Evolutionary conservation across 768 basidiomycete genomes (phyloP).

Genomic region (Piloderma croceum): DNA sequence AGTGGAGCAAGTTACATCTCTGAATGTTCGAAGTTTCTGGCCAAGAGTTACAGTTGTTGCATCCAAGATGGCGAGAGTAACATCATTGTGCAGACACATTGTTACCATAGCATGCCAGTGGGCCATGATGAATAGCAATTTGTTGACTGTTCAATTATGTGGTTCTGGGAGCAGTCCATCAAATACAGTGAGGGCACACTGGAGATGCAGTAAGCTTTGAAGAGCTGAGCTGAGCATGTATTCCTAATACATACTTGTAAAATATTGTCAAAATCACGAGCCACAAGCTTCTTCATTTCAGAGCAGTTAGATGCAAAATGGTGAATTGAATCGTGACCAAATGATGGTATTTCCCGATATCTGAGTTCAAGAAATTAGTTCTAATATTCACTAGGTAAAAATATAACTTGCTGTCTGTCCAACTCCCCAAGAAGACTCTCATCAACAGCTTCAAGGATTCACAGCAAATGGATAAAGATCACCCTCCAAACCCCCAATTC

Average conservation of each 20-base stretch:
- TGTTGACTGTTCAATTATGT: constrained; percentile 18
- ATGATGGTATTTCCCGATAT: constrained; percentile 25
- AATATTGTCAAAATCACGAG: constrained; percentile 35
- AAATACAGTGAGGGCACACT: constrained; percentile 32
- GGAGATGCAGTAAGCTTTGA: background rate
- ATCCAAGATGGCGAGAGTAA: background rate
- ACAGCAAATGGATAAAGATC: constrained; percentile 30
- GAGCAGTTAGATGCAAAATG: constrained; percentile 29
- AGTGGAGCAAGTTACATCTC: constrained; percentile 10
- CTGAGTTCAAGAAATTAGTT: constrained; percentile 17
- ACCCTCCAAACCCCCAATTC: constrained; percentile 33
- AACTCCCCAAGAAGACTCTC: constrained; percentile 11
- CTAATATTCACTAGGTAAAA: background rate
- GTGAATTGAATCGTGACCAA: constrained; percentile 27
- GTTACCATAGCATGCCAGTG: constrained; percentile 14
- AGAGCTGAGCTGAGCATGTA: background rate
- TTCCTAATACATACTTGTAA: constrained; percentile 22
- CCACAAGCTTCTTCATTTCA: constrained; percentile 30
- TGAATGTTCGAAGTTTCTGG: constrained; percentile 15
- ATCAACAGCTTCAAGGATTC: constrained; percentile 24
- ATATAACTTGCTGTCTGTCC: constrained; percentile 17
- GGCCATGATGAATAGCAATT: constrained; percentile 12
- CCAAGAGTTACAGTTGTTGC: constrained; percentile 13
- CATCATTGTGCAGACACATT: constrained; percentile 3
- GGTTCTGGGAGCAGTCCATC: constrained; percentile 24